Conservation (phyloP, 176 grass and related monocot genomes). For the Zoysia japonica region DNA sequence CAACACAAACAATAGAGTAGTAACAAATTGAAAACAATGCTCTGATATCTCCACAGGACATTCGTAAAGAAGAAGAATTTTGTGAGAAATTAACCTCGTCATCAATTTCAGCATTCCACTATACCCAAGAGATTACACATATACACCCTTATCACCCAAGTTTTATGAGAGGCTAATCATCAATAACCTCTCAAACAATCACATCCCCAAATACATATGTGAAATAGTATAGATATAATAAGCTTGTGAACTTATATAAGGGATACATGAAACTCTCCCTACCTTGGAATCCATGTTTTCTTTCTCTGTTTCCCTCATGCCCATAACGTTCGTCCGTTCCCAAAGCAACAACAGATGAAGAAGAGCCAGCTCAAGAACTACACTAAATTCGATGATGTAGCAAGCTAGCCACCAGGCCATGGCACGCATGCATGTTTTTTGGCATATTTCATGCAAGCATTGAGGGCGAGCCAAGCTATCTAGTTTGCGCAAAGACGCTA, state of each 20-base stretch:
- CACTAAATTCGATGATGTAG: constrained; percentile 36
- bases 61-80: neutral
- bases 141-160: constrained; percentile 31
- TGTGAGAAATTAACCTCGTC: neutral
- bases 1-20: neutral
- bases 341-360: constrained; percentile 14
- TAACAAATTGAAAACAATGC: neutral
- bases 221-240: neutral
- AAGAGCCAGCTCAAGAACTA: constrained; percentile 36
- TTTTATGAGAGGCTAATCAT: constrained; percentile 12
- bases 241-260: constrained; percentile 27
- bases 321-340: neutral
- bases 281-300: constrained; percentile 9
- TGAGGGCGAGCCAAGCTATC: neutral
- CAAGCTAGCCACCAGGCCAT: constrained; percentile 2
- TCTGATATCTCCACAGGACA: neutral
- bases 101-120: constrained; percentile 28
- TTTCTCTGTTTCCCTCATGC: constrained; percentile 20
- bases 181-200: constrained; percentile 12
- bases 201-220: constrained; percentile 16
- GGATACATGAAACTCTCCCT: constrained; percentile 68
- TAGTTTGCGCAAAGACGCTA: constrained; percentile 33
- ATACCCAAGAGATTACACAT: constrained; percentile 44
- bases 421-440: constrained; percentile 20
- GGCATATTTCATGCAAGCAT: constrained; percentile 48